Percentiles rank a stretch among this genome's conserved stretches.
These are phyloP conservation scores for Cucurbita moschata DNA, from an alignment of 306 rosid genomes.

Conservation along the genomic window DNA sequence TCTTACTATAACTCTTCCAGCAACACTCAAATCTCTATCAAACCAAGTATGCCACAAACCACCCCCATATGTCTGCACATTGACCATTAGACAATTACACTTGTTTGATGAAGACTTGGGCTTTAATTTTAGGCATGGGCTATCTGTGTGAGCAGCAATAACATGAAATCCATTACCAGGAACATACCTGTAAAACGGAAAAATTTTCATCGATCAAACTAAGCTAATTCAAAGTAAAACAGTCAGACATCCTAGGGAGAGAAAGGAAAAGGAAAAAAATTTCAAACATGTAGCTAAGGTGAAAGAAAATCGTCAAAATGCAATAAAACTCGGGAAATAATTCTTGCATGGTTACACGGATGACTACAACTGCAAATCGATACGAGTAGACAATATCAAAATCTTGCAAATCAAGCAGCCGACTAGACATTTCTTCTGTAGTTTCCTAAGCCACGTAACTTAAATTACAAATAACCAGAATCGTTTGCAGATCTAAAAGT, in stretches of 20 bases:
- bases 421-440: not conserved
- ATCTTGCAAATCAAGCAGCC: no score
- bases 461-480: not conserved
- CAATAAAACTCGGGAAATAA: not conserved
- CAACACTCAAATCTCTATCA: constrained; percentile 91
- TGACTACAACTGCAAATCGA: no score
- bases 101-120: constrained; percentile 72
- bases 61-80: constrained; percentile 87
- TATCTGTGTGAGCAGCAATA: constrained; percentile 93
- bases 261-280: not conserved
- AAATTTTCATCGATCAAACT: constrained; percentile 4
- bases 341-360: no score
- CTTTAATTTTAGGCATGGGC: constrained; percentile 83
- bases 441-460: not conserved
- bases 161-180: constrained; percentile 72
- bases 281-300: not conserved
- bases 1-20: constrained; percentile 78
- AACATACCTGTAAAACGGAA: constrained; percentile 40
- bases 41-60: constrained; percentile 98
- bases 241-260: not conserved
- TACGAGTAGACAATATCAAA: no score
- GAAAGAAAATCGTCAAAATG: not conserved
- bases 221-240: not conserved
- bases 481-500: not conserved
- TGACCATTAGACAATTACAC: constrained; percentile 56